Evolutionary conservation across 441 rosid genomes (phyloP).

Genomic region (Cnidoscolus chayamansa): DNA sequence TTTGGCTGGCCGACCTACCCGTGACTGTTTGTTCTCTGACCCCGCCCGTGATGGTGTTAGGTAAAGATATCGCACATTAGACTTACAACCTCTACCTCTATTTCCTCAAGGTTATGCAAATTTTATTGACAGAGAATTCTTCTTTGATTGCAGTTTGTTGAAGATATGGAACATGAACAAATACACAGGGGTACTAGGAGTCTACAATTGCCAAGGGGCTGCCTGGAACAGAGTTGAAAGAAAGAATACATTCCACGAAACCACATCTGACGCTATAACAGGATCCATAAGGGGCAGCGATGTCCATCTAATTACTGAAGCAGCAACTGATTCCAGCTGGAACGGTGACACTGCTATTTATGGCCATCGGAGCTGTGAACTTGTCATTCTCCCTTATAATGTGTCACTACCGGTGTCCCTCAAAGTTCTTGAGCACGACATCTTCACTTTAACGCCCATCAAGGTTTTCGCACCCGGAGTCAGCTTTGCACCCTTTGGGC

Average conservation of each 20-base stretch:
- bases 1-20: slow-evolving; percentile 83
- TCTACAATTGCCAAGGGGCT: slow-evolving; percentile 96
- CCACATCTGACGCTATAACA: slow-evolving; percentile 43
- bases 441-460: slow-evolving; percentile 61
- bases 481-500: slow-evolving; percentile 75
- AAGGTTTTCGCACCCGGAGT: slow-evolving; percentile 46
- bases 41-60: slow-evolving; percentile 85
- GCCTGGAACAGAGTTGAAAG: slow-evolving; percentile 71
- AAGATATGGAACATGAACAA: slow-evolving; percentile 99
- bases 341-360: slow-evolving; percentile 58
- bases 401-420: slow-evolving; percentile 70
- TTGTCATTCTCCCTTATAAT: slow-evolving; percentile 52
- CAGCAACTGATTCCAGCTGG: slow-evolving; percentile 58
- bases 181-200: slow-evolving; percentile 77
- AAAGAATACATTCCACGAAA: slow-evolving; percentile 71
- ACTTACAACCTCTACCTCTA: too few species aligned
- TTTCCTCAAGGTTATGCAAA: neutral
- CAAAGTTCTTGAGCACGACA: slow-evolving; percentile 58
- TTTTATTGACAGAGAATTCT: neutral
- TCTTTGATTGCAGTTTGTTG: slow-evolving; percentile 54
- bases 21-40: slow-evolving; percentile 71
- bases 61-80: slow-evolving; percentile 26
- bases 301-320: slow-evolving; percentile 68
- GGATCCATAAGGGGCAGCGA: slow-evolving; percentile 61
- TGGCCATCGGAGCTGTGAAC: slow-evolving; percentile 46